These are phyloP conservation scores for Cyamopsis tetragonoloba DNA, from an alignment of 306 rosid species.

Conservation along the genomic window DNA sequence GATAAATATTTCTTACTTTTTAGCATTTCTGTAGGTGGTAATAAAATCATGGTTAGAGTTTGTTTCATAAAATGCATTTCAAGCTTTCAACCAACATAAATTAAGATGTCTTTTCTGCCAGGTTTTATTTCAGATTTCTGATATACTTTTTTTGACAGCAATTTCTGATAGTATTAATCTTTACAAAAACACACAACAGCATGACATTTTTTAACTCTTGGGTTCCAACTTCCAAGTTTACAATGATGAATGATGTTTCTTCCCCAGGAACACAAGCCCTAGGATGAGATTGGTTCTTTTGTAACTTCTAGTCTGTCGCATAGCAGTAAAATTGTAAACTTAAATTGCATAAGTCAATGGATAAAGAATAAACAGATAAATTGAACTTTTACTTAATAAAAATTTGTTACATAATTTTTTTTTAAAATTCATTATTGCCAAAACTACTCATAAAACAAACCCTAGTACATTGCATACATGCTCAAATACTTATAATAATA, in stretches of 20 bases:
- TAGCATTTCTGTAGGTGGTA: too few species aligned
- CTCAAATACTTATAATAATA: too few species aligned
- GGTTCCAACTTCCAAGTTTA: background rate
- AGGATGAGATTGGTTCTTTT: background rate
- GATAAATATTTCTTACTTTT: too few species aligned
- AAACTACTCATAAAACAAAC: too few species aligned
- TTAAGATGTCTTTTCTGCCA: background rate
- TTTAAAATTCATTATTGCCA: too few species aligned
- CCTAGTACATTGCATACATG: too few species aligned
- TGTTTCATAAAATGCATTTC: background rate
- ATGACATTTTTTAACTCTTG: background rate
- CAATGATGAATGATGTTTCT: background rate
- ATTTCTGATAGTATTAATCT: background rate
- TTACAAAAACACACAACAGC: background rate
- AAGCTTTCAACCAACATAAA: slow-evolving; percentile 1
- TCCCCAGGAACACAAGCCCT: background rate
- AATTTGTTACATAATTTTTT: too few species aligned
- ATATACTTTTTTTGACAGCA: too few species aligned
- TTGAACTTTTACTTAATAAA: too few species aligned
- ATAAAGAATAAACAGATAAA: too few species aligned
- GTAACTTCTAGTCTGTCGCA: background rate
- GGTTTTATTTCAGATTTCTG: background rate
- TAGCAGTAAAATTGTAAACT: background rate
- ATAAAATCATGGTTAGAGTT: background rate
- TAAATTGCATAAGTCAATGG: too few species aligned